Percentiles rank a stretch among this genome's conserved stretches.
phyloP scores from a whole-genome alignment of 78 protist species.

The Protostelium mycophagum region DNA sequence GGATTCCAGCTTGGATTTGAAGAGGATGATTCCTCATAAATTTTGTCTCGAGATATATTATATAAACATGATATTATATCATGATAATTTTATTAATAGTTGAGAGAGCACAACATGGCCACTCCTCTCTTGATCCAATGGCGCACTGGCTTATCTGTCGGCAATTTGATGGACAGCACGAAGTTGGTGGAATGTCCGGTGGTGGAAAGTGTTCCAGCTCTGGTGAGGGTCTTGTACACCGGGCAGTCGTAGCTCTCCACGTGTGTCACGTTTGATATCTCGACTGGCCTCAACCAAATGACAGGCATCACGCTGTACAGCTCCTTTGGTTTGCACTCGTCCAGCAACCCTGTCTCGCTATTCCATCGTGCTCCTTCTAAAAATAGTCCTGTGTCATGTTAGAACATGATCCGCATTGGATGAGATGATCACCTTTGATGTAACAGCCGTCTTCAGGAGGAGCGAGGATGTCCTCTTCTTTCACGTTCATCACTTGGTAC shows the following conservation, averaged over 20 bases:
- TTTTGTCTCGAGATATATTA: too few species aligned
- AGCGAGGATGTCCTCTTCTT: background rate
- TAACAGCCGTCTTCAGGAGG: conserved; percentile 66
- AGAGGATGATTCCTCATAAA: too few species aligned
- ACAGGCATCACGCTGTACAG: conserved; percentile 78
- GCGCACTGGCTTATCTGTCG: conserved; percentile 10
- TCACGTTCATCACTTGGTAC: background rate
- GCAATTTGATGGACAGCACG: conserved; percentile 64
- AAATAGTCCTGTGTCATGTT: conserved; percentile 54
- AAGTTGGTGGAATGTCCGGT: conserved; percentile 83
- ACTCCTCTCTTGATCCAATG: conserved; percentile 84
- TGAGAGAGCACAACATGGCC: conserved; percentile 66
- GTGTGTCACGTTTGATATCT: conserved; percentile 1
- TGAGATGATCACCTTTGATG: conserved; percentile 33
- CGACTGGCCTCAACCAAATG: conserved; percentile 60
- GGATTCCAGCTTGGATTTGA: background rate
- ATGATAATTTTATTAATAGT: conserved; percentile 5
- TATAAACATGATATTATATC: too few species aligned
- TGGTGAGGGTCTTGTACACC: conserved; percentile 61
- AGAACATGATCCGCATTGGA: conserved; percentile 9
- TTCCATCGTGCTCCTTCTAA: conserved; percentile 58
- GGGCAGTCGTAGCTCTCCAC: conserved; percentile 64
- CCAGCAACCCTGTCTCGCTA: background rate
- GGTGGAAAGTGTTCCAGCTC: conserved; percentile 63
- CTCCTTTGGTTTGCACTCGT: conserved; percentile 82